Evolutionary conservation across 2,329 filamentous ascomycete species (phyloP).

Genomic region (Fusarium nelsonii): DNA sequence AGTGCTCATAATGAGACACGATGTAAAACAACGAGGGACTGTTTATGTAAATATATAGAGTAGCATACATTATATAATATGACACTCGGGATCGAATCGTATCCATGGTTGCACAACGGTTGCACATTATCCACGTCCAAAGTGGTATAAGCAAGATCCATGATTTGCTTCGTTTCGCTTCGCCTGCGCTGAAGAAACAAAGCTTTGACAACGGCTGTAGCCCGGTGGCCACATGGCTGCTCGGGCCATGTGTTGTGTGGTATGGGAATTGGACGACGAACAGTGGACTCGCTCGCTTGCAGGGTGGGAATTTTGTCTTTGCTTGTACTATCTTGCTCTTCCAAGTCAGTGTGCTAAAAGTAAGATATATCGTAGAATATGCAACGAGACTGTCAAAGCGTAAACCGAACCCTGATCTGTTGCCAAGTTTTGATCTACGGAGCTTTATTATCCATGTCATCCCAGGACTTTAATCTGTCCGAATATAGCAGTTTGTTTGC

Average conservation of each 20-base stretch:
- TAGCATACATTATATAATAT: constrained; percentile 15
- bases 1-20: constrained; percentile 33
- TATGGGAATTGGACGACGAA: background rate
- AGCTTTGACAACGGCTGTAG: constrained; percentile 1
- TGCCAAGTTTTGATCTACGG: background rate
- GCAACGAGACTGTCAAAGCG: background rate
- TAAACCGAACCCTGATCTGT: background rate
- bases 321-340: background rate
- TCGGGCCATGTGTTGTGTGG: constrained; percentile 20
- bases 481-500: background rate
- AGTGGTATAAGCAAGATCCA: background rate
- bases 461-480: background rate
- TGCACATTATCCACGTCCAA: background rate
- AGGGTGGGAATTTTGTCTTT: background rate
- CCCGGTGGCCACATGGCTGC: constrained; percentile 33
- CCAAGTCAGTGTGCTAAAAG: background rate
- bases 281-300: constrained; percentile 1
- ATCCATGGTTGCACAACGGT: background rate
- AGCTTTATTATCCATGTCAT: background rate
- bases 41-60: constrained; percentile 34
- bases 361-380: background rate
- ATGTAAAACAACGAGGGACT: constrained; percentile 26
- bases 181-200: constrained; percentile 1
- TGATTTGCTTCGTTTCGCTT: background rate
- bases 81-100: constrained; percentile 4